These are phyloP conservation scores for Galerina marginata DNA, from an alignment of 768 basidiomycete species.

Conservation along the genomic window DNA sequence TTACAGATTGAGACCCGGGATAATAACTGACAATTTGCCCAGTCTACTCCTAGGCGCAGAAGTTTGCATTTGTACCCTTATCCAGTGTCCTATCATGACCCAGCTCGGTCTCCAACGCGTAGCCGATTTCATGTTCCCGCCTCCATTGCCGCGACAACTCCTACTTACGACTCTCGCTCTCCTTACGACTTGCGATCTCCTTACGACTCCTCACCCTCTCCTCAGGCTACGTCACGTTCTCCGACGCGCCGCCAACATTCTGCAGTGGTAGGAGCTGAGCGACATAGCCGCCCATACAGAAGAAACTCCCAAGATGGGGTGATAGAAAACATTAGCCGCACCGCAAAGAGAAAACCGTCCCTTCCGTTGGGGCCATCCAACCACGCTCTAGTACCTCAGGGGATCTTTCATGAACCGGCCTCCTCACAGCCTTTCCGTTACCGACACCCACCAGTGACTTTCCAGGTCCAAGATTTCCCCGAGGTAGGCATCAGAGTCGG, in stretches of 20 bases:
- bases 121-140: background rate
- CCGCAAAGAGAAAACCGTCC: conserved; percentile 7
- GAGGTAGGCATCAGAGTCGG: conserved; percentile 36
- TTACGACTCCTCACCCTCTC: too few relatives aligned
- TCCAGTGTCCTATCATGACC: conserved; percentile 11
- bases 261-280: background rate
- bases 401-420: conserved; percentile 22
- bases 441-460: conserved; percentile 34
- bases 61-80: conserved; percentile 7
- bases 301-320: background rate
- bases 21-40: too few relatives aligned
- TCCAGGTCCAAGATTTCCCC: conserved; percentile 32
- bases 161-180: background rate
- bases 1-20: too few relatives aligned
- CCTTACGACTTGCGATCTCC: too few relatives aligned
- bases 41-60: background rate
- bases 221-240: background rate
- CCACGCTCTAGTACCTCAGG: conserved; percentile 31
- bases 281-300: background rate
- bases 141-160: background rate
- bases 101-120: conserved; percentile 14
- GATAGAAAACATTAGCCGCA: background rate
- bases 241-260: background rate
- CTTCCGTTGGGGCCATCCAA: conserved; percentile 24
- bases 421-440: conserved; percentile 1